Percentiles rank a stretch among this genome's conserved stretches.
Evolutionary conservation across 2,329 filamentous ascomycete species (phyloP).

Genomic region (Fusarium illudens): DNA sequence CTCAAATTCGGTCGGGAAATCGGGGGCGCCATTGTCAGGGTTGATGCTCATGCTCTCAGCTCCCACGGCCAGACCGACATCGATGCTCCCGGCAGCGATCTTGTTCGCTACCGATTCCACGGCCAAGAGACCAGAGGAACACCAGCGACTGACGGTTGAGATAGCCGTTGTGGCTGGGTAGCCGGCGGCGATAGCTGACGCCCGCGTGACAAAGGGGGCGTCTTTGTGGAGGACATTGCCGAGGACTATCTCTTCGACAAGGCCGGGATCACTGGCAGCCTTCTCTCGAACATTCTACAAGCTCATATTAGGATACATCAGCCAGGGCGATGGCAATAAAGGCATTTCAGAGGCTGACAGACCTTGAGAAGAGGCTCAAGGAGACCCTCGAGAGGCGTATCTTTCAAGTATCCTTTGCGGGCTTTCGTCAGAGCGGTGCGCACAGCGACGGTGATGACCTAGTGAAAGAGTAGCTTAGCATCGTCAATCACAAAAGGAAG

Average conservation of each 20-base stretch:
- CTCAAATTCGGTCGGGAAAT: not conserved
- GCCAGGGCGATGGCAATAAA: not conserved
- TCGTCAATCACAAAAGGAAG: accelerated
- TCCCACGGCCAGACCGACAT: not conserved
- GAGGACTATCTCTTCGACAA: not conserved
- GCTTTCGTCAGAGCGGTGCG: not conserved
- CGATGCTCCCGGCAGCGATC: not conserved
- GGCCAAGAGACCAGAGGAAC: not conserved
- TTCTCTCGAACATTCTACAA: not conserved
- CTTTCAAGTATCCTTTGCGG: not conserved
- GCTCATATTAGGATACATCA: accelerated
- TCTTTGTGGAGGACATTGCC: not conserved
- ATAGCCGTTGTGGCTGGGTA: not conserved
- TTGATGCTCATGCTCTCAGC: not conserved
- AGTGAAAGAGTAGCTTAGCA: not conserved
- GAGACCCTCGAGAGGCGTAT: not conserved
- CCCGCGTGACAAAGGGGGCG: not conserved
- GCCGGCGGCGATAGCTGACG: not conserved
- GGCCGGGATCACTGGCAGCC: not conserved
- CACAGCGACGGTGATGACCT: not conserved
- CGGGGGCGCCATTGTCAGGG: not conserved
- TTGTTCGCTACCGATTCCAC: not conserved
- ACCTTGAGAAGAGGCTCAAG: not conserved
- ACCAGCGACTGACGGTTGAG: not conserved
- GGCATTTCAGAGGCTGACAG: not conserved